phyloP scores from a whole-genome alignment of 2,329 filamentous ascomycete species.

The Penicillium sp. region DNA sequence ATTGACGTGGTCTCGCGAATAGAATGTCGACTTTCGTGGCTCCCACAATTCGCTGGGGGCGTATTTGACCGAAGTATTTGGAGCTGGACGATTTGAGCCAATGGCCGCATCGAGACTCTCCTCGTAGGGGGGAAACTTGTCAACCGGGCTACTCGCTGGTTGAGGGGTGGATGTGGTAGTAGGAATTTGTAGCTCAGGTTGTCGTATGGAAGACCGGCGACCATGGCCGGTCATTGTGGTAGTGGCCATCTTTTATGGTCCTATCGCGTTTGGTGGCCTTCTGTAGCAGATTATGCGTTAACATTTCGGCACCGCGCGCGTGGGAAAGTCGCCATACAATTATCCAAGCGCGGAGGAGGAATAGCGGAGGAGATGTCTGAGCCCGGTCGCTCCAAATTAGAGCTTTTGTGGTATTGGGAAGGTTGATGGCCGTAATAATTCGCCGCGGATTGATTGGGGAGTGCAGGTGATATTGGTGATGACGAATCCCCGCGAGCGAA shows the following conservation, averaged over 20 bases:
- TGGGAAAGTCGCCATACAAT: no score
- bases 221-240: constrained; percentile 38
- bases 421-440: no score
- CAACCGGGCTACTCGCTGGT: constrained; percentile 32
- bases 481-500: neutral
- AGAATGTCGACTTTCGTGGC: constrained; percentile 50
- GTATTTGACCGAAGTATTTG: constrained; percentile 28
- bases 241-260: constrained; percentile 33
- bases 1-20: constrained; percentile 41
- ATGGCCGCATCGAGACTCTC: constrained; percentile 29
- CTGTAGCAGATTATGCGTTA: no score
- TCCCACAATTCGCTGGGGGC: constrained; percentile 54
- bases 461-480: neutral
- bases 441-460: neutral
- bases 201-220: constrained; percentile 36
- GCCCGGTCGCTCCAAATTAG: no score
- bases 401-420: no score
- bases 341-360: no score
- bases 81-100: constrained; percentile 23
- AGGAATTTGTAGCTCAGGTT: constrained; percentile 31
- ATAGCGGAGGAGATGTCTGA: no score
- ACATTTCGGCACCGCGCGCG: no score
- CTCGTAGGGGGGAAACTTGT: constrained; percentile 43
- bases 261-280: neutral
- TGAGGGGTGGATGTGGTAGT: constrained; percentile 27